Conservation (phyloP, 345 rosid species). For the Salix viminalis region DNA sequence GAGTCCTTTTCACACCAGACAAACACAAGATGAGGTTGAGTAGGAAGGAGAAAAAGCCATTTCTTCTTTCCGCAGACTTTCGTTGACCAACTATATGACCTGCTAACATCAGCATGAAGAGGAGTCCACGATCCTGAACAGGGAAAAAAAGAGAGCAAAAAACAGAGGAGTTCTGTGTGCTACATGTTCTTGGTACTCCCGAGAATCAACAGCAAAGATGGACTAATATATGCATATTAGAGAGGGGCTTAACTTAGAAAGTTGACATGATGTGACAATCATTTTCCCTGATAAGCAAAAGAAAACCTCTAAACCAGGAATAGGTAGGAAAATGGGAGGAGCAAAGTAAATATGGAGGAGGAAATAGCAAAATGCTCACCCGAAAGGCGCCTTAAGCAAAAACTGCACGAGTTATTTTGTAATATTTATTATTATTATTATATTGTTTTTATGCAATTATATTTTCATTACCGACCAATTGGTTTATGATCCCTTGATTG, state of each 20-base stretch:
- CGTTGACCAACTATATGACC: conserved; percentile 95
- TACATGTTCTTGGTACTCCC: no score
- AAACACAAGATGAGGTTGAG: conserved; percentile 64
- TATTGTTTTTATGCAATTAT: background rate
- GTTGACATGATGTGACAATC: no score
- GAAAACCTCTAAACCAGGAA: background rate
- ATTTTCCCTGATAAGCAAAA: background rate
- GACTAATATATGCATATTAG: no score
- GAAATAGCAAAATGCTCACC: background rate
- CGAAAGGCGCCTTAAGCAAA: background rate
- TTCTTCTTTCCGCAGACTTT: conserved; percentile 83
- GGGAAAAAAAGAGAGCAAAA: background rate
- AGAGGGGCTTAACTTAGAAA: no score
- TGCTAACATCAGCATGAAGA: conserved; percentile 93
- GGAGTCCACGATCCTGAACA: conserved; percentile 93
- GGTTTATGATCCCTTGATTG: background rate
- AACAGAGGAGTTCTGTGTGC: no score
- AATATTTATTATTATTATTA: no score
- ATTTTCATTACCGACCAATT: background rate
- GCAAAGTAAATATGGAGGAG: background rate
- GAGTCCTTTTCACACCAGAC: conserved; percentile 51
- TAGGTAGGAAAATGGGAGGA: background rate
- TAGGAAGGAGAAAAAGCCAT: conserved; percentile 74
- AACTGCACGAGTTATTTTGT: background rate
- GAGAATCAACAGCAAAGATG: no score